phyloP scores from a whole-genome alignment of 2,329 filamentous ascomycete genomes.

The Aureobasidium leucospermi region DNA sequence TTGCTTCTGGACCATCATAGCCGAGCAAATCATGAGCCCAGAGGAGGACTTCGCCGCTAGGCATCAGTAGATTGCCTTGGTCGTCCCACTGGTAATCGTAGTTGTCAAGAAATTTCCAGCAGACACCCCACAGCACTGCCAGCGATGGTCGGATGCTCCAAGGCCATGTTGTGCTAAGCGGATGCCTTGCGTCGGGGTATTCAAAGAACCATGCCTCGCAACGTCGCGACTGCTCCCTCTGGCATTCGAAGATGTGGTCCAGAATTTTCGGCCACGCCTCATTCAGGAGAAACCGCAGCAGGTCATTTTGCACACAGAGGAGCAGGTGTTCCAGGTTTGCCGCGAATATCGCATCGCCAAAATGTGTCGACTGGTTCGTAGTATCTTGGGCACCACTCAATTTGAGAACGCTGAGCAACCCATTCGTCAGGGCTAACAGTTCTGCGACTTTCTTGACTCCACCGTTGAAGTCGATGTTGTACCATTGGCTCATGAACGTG shows the following conservation, averaged over 20 bases:
- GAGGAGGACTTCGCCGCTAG: background rate
- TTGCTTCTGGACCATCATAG: background rate
- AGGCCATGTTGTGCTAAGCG: constrained; percentile 33
- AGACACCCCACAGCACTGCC: constrained; percentile 31
- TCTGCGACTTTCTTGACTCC: too few relatives aligned
- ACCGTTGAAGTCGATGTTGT: too few relatives aligned
- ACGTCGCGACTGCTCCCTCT: constrained; percentile 12
- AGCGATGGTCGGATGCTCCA: constrained; percentile 29
- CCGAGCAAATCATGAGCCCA: background rate
- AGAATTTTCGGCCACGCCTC: constrained; percentile 17
- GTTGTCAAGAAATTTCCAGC: constrained; percentile 29
- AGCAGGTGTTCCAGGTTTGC: constrained; percentile 40
- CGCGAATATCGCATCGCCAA: constrained; percentile 28
- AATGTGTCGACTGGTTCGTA: constrained; percentile 28
- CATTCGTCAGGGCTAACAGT: constrained; percentile 22
- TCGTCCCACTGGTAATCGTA: background rate
- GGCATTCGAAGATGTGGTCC: constrained; percentile 20
- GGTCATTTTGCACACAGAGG: constrained; percentile 22
- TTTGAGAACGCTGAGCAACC: constrained; percentile 19
- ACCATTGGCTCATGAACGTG: too few relatives aligned
- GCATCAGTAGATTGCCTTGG: background rate
- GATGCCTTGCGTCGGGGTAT: constrained; percentile 25
- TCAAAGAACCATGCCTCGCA: constrained; percentile 26
- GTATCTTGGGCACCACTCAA: constrained; percentile 23
- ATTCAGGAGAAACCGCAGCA: constrained; percentile 23